These are phyloP conservation scores for Zygotorulaspora mrakii DNA, from an alignment of 1,139 yeast genomes.

Conservation along the genomic window DNA sequence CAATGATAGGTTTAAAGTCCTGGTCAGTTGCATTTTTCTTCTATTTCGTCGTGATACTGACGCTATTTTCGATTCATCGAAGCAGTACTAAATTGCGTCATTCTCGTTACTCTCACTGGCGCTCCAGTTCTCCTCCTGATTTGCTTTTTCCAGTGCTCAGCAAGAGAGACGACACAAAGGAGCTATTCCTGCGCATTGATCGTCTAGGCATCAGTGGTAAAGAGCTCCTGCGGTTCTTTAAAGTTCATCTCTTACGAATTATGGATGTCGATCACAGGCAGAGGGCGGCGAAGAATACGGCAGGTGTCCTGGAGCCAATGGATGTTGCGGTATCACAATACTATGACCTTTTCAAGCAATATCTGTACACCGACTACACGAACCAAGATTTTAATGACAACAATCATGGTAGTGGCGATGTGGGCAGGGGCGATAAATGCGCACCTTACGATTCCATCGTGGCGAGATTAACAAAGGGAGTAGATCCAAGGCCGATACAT, in stretches of 20 bases:
- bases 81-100: too few species aligned
- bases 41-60: not conserved
- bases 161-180: conserved; percentile 1
- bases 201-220: conserved; percentile 12
- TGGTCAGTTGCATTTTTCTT: not conserved
- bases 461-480: conserved; percentile 46
- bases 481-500: conserved; percentile 48
- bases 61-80: not conserved
- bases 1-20: conserved; percentile 1
- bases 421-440: conserved; percentile 5
- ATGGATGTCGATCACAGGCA: conserved; percentile 2
- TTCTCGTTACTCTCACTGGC: not conserved
- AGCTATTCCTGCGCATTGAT: not conserved
- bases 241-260: conserved; percentile 9
- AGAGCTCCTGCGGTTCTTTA: conserved; percentile 10
- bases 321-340: conserved; percentile 13
- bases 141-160: not conserved
- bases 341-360: conserved; percentile 18
- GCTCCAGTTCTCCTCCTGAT: not conserved
- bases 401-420: not conserved
- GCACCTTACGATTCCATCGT: conserved; percentile 19
- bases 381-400: not conserved
- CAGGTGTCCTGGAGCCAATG: not conserved
- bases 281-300: not conserved
- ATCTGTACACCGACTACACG: conserved; percentile 9